A percentile compares a stretch with the other conserved stretches of the same genome.
Evolutionary conservation across 495 filamentous ascomycete genomes (phyloP).

Genomic region (Neurospora africana): DNA sequence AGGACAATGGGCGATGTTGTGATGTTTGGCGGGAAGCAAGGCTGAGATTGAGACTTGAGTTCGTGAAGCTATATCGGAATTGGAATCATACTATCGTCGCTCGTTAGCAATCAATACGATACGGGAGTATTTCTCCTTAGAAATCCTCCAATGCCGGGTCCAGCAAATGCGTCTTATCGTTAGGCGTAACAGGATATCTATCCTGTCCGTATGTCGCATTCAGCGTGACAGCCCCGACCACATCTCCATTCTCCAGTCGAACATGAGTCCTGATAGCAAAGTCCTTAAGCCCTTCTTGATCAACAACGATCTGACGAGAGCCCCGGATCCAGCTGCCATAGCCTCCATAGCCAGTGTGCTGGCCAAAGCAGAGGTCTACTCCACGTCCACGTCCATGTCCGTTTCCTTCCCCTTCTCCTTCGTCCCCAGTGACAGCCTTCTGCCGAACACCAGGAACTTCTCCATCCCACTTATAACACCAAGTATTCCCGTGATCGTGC

Average conservation of each 20-base stretch:
- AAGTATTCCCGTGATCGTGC: constrained; percentile 62
- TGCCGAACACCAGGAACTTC: constrained; percentile 20
- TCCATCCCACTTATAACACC: constrained; percentile 44
- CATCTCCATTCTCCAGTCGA: constrained; percentile 49
- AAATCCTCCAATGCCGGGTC: background rate
- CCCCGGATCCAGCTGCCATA: constrained; percentile 57
- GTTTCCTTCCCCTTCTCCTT: background rate
- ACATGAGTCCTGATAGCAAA: constrained; percentile 52
- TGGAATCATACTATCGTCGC: background rate
- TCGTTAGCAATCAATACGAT: background rate
- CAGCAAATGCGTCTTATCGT: constrained; percentile 20
- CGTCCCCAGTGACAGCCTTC: constrained; percentile 6
- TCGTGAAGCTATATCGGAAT: background rate
- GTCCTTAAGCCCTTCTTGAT: constrained; percentile 23
- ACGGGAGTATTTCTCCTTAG: background rate
- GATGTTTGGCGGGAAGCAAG: background rate
- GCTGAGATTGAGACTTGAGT: background rate
- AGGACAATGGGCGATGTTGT: background rate
- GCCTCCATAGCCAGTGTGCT: constrained; percentile 61
- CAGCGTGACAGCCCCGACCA: constrained; percentile 47
- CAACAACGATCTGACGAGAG: constrained; percentile 46
- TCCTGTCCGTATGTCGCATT: constrained; percentile 62
- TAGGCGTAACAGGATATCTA: constrained; percentile 36
- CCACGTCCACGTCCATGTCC: background rate
- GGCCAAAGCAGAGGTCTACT: constrained; percentile 54